These are phyloP conservation scores for Cladorrhinum samala DNA, from an alignment of 495 filamentous ascomycete species.

Conservation along the genomic window DNA sequence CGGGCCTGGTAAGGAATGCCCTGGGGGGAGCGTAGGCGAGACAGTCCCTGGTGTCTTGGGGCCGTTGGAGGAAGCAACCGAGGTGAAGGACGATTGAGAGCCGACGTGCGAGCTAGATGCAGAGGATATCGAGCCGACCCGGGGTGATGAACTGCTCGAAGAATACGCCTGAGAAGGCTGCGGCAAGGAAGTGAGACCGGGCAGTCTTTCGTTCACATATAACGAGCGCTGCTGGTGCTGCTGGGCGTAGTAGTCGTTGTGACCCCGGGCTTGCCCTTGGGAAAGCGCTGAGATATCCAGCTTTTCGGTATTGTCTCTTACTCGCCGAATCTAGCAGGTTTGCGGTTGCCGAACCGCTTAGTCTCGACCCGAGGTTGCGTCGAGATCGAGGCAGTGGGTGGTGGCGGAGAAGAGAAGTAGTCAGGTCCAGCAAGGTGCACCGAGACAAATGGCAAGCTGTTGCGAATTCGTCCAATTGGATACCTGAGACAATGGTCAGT, in stretches of 20 bases:
- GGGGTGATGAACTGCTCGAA: conserved; percentile 62
- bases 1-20: conserved; percentile 35
- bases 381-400: conserved; percentile 1
- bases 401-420: neutral
- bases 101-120: conserved; percentile 46
- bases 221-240: conserved; percentile 67
- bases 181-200: conserved; percentile 62
- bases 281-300: conserved; percentile 96
- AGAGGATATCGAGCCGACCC: conserved; percentile 61
- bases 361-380: conserved; percentile 6
- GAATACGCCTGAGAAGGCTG: conserved; percentile 55
- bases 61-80: conserved; percentile 49
- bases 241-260: conserved; percentile 63
- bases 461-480: neutral
- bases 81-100: conserved; percentile 49
- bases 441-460: neutral
- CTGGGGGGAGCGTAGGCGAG: conserved; percentile 40
- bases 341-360: conserved; percentile 2
- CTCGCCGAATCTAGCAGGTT: neutral
- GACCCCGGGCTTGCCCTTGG: conserved; percentile 84
- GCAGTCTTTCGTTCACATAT: conserved; percentile 67
- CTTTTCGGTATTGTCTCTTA: conserved; percentile 68
- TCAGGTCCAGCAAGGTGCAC: neutral
- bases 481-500: conserved; percentile 6
- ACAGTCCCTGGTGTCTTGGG: conserved; percentile 48